phyloP scores from a whole-genome alignment of 129 eudicot genomes.

The Centrapalus pauciflorus region DNA sequence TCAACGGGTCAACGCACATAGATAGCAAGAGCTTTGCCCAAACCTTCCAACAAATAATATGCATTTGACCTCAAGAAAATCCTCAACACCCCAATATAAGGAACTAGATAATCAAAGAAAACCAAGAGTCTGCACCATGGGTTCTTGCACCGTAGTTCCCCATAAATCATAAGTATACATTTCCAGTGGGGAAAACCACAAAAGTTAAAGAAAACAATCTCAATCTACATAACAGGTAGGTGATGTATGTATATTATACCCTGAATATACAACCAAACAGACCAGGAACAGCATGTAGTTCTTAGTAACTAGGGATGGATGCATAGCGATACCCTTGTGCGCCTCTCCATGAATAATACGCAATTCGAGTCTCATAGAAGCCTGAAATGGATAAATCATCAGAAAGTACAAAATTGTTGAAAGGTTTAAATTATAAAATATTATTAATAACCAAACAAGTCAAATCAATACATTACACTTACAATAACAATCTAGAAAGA shows the following conservation, averaged over 20 bases:
- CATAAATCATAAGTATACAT: background rate
- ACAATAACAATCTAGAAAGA: background rate
- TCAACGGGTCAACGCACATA: too few relatives aligned
- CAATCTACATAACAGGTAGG: slow-evolving; percentile 7
- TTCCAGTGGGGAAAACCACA: background rate
- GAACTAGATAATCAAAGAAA: background rate
- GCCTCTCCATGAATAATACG: slow-evolving; percentile 95
- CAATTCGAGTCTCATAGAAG: slow-evolving; percentile 85
- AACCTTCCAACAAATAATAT: background rate
- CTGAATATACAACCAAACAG: slow-evolving; percentile 24
- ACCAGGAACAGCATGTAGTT: background rate
- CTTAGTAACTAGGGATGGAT: slow-evolving; percentile 72
- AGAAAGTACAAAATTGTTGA: background rate
- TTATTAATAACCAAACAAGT: background rate
- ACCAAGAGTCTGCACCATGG: background rate
- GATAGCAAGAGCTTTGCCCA: too few relatives aligned
- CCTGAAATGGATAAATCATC: slow-evolving; percentile 35
- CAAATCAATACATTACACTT: background rate
- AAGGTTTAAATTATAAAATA: background rate
- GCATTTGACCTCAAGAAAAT: background rate
- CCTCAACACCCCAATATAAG: background rate
- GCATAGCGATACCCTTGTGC: slow-evolving; percentile 90
- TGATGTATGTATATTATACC: slow-evolving; percentile 5
- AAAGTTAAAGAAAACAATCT: slow-evolving; percentile 6
- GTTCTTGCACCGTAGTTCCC: background rate